phyloP scores from a whole-genome alignment of 169 alveolate genomes.

The Plasmodium falciparum region DNA sequence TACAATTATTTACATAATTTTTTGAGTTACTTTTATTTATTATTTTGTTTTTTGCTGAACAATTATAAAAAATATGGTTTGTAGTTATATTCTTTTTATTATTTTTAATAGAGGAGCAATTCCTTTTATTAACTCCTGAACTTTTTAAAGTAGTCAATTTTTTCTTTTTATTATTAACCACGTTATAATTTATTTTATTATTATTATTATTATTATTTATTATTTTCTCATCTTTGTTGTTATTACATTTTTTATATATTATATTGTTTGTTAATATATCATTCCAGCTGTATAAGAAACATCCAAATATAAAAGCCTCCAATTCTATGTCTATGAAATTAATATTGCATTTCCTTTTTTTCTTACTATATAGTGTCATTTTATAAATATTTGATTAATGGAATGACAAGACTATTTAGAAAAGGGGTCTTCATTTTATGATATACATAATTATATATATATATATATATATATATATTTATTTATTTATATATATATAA shows the following conservation, averaged over 20 bases:
- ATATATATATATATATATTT: no score
- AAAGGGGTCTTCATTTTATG: conserved; percentile 21
- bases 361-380: conserved; percentile 25
- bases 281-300: conserved; percentile 72
- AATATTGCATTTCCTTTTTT: conserved; percentile 55
- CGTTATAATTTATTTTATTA: background rate
- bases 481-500: no score
- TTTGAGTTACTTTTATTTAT: background rate
- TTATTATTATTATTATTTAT: background rate
- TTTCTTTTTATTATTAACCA: background rate
- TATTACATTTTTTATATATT: conserved; percentile 9
- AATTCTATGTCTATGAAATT: conserved; percentile 56
- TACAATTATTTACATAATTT: background rate
- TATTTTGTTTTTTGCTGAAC: background rate
- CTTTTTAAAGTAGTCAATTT: background rate
- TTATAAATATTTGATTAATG: conserved; percentile 10
- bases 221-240: background rate
- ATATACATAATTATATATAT: no score
- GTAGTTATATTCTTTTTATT: background rate
- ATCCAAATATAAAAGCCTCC: conserved; percentile 75
- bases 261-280: conserved; percentile 29
- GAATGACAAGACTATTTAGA: conserved; percentile 16
- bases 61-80: background rate
- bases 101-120: background rate
- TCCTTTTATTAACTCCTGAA: background rate